These are phyloP conservation scores for Pezicula carpinea DNA, from an alignment of 2,329 filamentous ascomycete species.

Conservation along the genomic window DNA sequence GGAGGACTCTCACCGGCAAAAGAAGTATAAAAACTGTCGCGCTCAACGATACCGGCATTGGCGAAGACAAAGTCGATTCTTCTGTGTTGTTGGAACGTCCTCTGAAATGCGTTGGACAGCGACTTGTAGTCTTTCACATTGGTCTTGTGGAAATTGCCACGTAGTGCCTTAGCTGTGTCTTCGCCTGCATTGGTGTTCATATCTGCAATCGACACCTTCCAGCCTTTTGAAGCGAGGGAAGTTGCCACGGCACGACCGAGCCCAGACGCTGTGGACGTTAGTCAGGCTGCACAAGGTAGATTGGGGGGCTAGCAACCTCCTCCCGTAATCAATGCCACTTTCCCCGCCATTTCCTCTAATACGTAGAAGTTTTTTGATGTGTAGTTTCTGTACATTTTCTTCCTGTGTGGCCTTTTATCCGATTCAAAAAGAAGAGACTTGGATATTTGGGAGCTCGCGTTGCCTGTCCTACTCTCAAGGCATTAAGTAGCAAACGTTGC, in stretches of 20 bases:
- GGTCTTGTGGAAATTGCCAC: constrained; percentile 3
- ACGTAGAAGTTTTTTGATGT: no score
- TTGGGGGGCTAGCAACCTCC: constrained; percentile 3
- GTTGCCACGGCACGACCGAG: constrained; percentile 7
- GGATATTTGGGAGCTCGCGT: no score
- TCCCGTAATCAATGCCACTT: constrained; percentile 7
- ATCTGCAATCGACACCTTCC: constrained; percentile 5
- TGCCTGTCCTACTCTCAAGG: no score
- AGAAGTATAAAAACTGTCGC: neutral
- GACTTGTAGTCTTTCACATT: constrained; percentile 6
- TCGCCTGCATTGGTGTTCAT: constrained; percentile 3
- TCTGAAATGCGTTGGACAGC: constrained; percentile 1
- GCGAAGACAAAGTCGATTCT: no score
- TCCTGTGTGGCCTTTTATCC: no score
- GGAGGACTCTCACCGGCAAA: neutral
- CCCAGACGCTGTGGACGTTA: constrained; percentile 6
- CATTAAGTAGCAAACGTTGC: no score
- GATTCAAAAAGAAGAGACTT: no score
- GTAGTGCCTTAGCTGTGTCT: neutral
- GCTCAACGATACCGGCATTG: no score
- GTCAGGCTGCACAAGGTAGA: neutral
- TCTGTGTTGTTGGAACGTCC: constrained; percentile 1
- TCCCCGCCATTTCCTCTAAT: neutral
- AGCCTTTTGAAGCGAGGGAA: constrained; percentile 5
- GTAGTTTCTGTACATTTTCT: no score